Conservation (phyloP, 306 rosid species). For the Cicer pinnatifidum region DNA sequence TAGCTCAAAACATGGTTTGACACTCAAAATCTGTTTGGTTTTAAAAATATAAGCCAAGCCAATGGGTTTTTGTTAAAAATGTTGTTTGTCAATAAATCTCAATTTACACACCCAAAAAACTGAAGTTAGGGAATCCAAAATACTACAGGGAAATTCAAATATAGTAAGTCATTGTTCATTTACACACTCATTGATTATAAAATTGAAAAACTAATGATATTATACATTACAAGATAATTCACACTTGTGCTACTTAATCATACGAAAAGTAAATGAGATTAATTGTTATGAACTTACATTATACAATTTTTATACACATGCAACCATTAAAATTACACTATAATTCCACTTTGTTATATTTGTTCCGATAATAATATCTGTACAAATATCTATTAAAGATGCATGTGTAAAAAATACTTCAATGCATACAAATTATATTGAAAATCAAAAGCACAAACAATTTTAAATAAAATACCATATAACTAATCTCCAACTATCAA, state of each 20-base stretch:
- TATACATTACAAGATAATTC: slow-evolving; percentile 37
- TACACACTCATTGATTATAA: slow-evolving; percentile 28
- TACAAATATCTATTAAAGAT: not conserved
- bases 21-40: slow-evolving; percentile 15
- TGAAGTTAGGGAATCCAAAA: not conserved
- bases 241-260: slow-evolving; percentile 5
- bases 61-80: not conserved
- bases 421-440: not conserved
- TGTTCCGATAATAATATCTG: not conserved
- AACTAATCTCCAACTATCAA: slow-evolving; percentile 35
- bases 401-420: not conserved
- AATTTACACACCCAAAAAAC: not conserved
- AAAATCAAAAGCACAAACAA: slow-evolving; percentile 24
- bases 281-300: not conserved
- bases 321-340: not conserved
- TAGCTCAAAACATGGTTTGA: not conserved
- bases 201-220: slow-evolving; percentile 38
- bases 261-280: not conserved
- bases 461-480: slow-evolving; percentile 34
- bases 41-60: not conserved
- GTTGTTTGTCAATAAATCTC: not conserved
- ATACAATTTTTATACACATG: not conserved
- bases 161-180: slow-evolving; percentile 18
- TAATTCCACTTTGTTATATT: not conserved
- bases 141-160: not conserved